Base-by-base conservation (phyloP, 805 yeast species). In the Peterozyma toletana region DNA sequence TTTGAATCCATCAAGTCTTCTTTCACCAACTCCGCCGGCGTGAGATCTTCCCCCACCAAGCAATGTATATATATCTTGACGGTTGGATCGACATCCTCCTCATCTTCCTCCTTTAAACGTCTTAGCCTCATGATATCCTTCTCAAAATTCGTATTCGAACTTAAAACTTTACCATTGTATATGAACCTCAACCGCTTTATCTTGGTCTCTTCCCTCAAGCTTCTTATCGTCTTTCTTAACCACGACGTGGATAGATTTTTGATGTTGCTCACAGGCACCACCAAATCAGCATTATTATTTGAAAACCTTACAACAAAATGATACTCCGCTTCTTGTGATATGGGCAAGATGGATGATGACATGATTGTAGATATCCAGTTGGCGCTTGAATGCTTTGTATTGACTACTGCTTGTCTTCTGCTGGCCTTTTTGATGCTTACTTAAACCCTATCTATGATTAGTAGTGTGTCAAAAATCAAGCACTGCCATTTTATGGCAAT, bases 31-130 rank as follows among this genome's bases (percentile, higher is more conserved):
- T 83, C 86, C 13, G 69, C 75, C 0, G 62, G 56, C 0, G 77
- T 66, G 35, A 85, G 55, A 11, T 68, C 72, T 31, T 78, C 88
- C 6, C 96, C 96, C 11, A 86, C 71, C 4, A 86, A 74, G 63
- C 96, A 87, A 57, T 86, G 95, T 3, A 88, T 69, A 54, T 80
- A 86, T n/a, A 83, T 64, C 38, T 63, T 63, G 9, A 64, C 39
- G 1, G 59, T 55, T 18, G 42, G 47, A 27, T 39, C 39, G 14
- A 35, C 35, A 9, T 35, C 37, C 3, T 50, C 52, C 7, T 55
- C 59, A 11, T 41, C 50, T 27, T 47, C 50, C 11, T 46, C 54
- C 50, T 16, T 65, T 63, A 54, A 56, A 33, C 52, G 48, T 16
- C 48, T 35, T 33, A 55, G 50, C 38, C 67, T 62, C 35, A 64